A percentile compares a stretch with the other conserved stretches of the same genome.
Conservation (phyloP, 2,329 filamentous ascomycete genomes). For the Huntiella abstrusa region DNA sequence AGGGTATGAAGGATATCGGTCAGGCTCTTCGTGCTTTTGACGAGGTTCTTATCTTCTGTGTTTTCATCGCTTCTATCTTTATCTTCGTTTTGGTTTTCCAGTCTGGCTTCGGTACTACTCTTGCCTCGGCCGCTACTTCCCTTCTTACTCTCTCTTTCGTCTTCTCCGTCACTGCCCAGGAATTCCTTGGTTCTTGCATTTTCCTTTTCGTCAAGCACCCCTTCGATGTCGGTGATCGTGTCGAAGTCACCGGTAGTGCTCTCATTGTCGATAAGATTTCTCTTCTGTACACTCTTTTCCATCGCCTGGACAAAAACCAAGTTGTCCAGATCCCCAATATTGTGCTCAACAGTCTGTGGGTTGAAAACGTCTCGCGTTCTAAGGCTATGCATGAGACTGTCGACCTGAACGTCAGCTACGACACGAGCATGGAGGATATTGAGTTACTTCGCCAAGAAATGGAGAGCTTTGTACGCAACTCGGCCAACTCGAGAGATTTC, state of each 20-base stretch:
- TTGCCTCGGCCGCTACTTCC: constrained; percentile 79
- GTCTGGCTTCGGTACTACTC: constrained; percentile 62
- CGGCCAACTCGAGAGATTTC: constrained; percentile 84
- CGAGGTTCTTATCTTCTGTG: constrained; percentile 62
- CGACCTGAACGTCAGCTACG: constrained; percentile 62
- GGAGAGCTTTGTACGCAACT: constrained; percentile 61
- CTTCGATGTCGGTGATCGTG: constrained; percentile 85
- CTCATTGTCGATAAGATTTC: constrained; percentile 88
- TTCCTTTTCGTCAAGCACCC: constrained; percentile 98
- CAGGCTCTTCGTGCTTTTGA: constrained; percentile 86
- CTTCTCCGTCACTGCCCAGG: constrained; percentile 78
- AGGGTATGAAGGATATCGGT: constrained; percentile 94
- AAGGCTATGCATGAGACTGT: constrained; percentile 82
- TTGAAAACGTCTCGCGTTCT: constrained; percentile 83
- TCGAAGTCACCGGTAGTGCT: constrained; percentile 48
- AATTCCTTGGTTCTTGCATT: constrained; percentile 94
- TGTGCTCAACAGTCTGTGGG: constrained; percentile 76
- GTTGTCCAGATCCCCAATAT: constrained; percentile 71
- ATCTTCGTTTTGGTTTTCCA: constrained; percentile 83
- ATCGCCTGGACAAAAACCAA: constrained; percentile 64
- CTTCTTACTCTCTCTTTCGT: constrained; percentile 93
- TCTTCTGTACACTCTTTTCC: constrained; percentile 81
- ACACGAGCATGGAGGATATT: constrained; percentile 77
- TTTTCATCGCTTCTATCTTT: constrained; percentile 63
- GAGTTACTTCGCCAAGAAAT: constrained; percentile 72